Percentiles rank a stretch among this genome's conserved stretches.
Evolutionary conservation across 2,329 filamentous ascomycete genomes (phyloP).

Genomic region (Pseudogymnoascus sp.): DNA sequence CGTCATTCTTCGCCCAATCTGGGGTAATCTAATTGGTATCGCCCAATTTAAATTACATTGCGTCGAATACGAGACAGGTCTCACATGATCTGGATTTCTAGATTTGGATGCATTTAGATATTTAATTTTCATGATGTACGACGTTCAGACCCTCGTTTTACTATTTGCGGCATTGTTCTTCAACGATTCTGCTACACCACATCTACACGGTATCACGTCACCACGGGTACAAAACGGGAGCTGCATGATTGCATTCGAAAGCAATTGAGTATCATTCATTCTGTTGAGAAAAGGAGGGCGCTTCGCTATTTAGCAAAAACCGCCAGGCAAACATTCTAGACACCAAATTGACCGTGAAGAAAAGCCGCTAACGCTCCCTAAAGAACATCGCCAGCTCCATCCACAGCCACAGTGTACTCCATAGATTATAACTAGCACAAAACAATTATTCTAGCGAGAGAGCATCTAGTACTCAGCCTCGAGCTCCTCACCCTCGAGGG

Average conservation of each 20-base stretch:
- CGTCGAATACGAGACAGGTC: not conserved
- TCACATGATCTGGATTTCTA: not conserved
- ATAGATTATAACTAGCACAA: conserved; percentile 23
- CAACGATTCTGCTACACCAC: not conserved
- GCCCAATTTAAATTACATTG: not conserved
- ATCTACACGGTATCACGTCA: conserved; percentile 1
- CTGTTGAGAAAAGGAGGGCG: conserved; percentile 19
- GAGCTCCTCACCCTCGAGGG: conserved; percentile 71
- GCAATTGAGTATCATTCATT: conserved; percentile 22
- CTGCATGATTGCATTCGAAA: not conserved
- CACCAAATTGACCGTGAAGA: conserved; percentile 19
- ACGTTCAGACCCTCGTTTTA: not conserved
- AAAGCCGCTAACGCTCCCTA: conserved; percentile 22
- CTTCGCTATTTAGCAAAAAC: conserved; percentile 19
- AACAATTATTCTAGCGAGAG: conserved; percentile 18
- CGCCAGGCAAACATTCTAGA: conserved; percentile 6
- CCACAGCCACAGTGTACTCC: conserved; percentile 22
- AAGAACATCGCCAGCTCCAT: conserved; percentile 21
- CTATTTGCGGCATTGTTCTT: not conserved
- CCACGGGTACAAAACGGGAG: not conserved
- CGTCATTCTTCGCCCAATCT: conserved; percentile 4
- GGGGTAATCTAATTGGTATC: conserved; percentile 4
- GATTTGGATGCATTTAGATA: not conserved
- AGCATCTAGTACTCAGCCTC: conserved; percentile 80
- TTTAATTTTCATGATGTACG: not conserved